Percentiles rank a stretch among this genome's conserved stretches.
Conservation (phyloP, 139 green algal species). For the Medakamo hakoo region DNA sequence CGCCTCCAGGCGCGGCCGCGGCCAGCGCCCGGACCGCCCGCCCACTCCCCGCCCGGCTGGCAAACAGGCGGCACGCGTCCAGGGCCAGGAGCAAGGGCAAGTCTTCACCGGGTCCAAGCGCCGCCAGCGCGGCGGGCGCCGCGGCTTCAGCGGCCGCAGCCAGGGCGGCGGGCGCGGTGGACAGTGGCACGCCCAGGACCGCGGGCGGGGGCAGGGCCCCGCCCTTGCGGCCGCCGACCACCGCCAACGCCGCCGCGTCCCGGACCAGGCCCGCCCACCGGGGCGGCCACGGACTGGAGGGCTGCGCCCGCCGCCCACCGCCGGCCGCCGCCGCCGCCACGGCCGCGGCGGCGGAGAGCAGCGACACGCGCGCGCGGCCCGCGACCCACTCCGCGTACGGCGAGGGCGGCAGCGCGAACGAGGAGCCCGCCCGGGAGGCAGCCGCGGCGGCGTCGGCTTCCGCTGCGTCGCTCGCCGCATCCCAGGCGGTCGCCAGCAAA, state of each 20-base stretch:
- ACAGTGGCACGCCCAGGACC: neutral
- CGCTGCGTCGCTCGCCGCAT: no score
- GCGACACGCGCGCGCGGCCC: constrained; percentile 18
- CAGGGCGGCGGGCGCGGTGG: constrained; percentile 8
- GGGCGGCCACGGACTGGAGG: neutral
- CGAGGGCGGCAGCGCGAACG: constrained; percentile 9
- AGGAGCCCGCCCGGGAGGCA: neutral
- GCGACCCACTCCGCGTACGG: constrained; percentile 59
- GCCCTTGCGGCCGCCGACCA: constrained; percentile 5
- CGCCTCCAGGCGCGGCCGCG: neutral
- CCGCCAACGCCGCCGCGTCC: neutral
- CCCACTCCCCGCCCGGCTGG: neutral
- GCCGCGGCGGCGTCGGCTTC: no score
- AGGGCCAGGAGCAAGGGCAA: neutral
- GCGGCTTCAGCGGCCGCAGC: constrained; percentile 9
- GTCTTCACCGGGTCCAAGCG: neutral
- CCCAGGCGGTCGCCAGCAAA: no score
- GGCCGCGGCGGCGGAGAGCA: constrained; percentile 46
- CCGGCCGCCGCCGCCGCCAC: constrained; percentile 23
- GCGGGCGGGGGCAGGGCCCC: neutral
- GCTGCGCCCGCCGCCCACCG: neutral
- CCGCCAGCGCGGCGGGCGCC: constrained; percentile 7
- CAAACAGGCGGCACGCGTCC: no score
- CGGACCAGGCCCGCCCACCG: neutral
- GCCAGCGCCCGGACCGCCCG: no score